Base-by-base conservation (phyloP, 495 filamentous ascomycete species). In the Penicillium lividum region DNA sequence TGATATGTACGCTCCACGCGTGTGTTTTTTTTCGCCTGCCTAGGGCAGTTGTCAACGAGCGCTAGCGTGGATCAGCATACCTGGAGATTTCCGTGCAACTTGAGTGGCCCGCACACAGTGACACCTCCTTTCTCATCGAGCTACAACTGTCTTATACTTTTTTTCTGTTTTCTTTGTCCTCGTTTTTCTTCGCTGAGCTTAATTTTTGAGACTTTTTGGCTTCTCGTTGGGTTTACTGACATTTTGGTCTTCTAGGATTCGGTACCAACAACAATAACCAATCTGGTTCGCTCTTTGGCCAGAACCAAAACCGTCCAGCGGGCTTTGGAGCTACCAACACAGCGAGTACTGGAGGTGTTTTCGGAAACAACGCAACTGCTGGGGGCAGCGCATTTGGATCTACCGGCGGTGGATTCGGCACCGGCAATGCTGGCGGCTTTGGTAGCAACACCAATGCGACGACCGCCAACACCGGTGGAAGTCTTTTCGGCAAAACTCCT, bases 291-390 rank as follows among this genome's bases (percentile, higher is more conserved):
- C 49, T 77, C n/a, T 77, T 79, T 56, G 76, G 65, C 22, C 55
- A 68, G 57, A 66, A 69, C 62, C 70, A 73, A 65, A 73, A 69
- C 51, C 72, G 72, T 52, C 49, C 68, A 16, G 54, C 62, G 48
- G 82, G 79, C 63, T 85, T 85, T 64, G 84, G 84, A 30, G 68
- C 78, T 31, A 68, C 79, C 22, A 75, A 73, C 51, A 73, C 69
- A 55, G 27, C 36, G 16, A 50, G n/a, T 15, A 27, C 44, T 11
- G 52, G 45, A 13, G 36, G 44, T 7, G 45, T 76, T 13, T 77
- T 79, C 52, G 72, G 61, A 64, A 69, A 60, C 66, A 65, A 43
- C 65, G 68, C 72, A 65, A 66, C 72, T 53, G 61, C 73, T 48
- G 79, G 77, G 55, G 72, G 73, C 56, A 62, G 7, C 13, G 29